These are phyloP conservation scores for Suhomyces coccinellae DNA, from an alignment of 1,139 yeast genomes.

Conservation along the genomic window DNA sequence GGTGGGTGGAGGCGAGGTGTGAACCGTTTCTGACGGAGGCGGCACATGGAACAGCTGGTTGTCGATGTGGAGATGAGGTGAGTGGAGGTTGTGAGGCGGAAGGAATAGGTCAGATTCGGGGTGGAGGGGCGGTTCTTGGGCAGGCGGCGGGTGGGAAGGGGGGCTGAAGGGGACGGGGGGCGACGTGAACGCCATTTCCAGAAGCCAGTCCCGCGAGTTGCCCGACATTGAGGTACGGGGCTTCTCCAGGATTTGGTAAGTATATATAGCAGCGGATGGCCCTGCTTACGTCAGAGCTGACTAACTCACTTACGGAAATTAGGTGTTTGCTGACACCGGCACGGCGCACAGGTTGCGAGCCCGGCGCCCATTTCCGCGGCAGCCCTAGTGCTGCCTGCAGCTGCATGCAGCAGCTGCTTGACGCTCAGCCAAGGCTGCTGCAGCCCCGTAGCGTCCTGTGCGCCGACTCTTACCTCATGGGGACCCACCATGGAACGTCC, in stretches of 20 bases:
- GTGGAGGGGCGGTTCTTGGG: not conserved
- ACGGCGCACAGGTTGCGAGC: not conserved
- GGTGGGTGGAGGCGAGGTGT: no score
- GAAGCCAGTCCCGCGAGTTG: constrained; percentile 4
- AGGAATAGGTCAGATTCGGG: no score
- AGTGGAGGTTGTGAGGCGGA: no score
- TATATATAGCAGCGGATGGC: not conserved
- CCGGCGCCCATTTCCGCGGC: not conserved
- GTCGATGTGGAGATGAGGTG: no score
- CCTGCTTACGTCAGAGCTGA: constrained; percentile 1
- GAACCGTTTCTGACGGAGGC: no score
- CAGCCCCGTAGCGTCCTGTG: no score
- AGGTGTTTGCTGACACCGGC: no score
- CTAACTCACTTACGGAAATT: no score
- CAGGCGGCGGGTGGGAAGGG: not conserved
- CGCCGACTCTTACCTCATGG: no score
- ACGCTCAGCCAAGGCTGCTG: no score
- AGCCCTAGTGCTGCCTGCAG: not conserved
- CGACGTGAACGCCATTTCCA: not conserved
- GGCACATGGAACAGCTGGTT: no score
- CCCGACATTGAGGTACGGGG: constrained; percentile 1
- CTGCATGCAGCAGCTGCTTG: not conserved
- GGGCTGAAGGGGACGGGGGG: not conserved
- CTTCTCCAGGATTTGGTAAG: not conserved
- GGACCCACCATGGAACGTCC: no score